Conservation (phyloP, 441 rosid genomes). For the Gossypium trilobum region DNA sequence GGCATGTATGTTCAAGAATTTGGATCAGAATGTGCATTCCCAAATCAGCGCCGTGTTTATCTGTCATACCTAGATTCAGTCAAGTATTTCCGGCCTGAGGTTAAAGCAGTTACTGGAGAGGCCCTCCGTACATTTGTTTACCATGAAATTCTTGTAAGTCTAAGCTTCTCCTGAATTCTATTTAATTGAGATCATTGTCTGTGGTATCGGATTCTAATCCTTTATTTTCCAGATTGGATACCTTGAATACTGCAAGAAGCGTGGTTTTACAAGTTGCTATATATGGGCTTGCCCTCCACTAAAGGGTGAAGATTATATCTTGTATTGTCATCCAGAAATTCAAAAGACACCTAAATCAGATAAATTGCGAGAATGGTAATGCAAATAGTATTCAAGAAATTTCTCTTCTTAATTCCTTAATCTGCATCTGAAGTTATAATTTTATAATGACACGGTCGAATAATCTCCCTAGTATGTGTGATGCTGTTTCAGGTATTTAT, state of each 20-base stretch:
- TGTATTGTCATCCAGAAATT: slow-evolving; percentile 97
- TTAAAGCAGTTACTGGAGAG: slow-evolving; percentile 87
- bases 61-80: slow-evolving; percentile 94
- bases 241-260: slow-evolving; percentile 93
- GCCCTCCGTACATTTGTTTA: slow-evolving; percentile 95
- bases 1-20: slow-evolving; percentile 99
- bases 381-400: slow-evolving; percentile 7
- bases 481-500: slow-evolving; percentile 59
- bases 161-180: background rate
- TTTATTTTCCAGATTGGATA: slow-evolving; percentile 70
- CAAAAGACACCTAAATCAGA: slow-evolving; percentile 99
- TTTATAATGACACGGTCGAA: background rate
- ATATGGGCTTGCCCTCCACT: slow-evolving; percentile 99
- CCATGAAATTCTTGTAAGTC: slow-evolving; percentile 90
- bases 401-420: background rate
- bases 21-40: slow-evolving; percentile 78
- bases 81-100: slow-evolving; percentile 95
- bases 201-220: slow-evolving; percentile 4
- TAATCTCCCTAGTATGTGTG: slow-evolving; percentile 6
- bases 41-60: slow-evolving; percentile 91
- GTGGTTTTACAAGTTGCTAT: slow-evolving; percentile 99
- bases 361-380: slow-evolving; percentile 95
- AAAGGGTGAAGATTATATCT: slow-evolving; percentile 96
- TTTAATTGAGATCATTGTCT: slow-evolving; percentile 3
- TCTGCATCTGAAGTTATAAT: background rate